Percentiles rank a stretch among this genome's conserved stretches.
Conservation (phyloP, 2,329 filamentous ascomycete genomes). For the Emmonsia crescens region DNA sequence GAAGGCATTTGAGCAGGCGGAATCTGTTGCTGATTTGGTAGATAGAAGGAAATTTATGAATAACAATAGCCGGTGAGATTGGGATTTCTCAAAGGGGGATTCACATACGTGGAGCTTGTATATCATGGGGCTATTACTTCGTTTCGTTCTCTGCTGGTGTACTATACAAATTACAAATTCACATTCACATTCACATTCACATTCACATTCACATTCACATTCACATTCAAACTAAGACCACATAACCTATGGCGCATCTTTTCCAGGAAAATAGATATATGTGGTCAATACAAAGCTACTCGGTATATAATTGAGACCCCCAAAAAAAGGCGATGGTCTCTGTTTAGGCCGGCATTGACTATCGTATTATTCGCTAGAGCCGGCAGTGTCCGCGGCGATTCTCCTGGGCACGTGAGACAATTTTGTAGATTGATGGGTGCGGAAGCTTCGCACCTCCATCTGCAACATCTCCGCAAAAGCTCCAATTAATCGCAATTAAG, state of each 20-base stretch:
- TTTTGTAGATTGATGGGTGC: neutral
- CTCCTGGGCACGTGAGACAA: neutral
- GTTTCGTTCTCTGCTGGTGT: neutral
- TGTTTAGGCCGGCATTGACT: neutral
- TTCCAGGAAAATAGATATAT: neutral
- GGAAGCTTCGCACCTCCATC: neutral
- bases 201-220: too few relatives aligned
- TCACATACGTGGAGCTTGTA: conserved; percentile 9
- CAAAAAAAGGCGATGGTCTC: neutral
- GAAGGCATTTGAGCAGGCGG: conserved; percentile 19
- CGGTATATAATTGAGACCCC: neutral
- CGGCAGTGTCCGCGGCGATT: neutral
- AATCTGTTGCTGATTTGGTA: conserved; percentile 26
- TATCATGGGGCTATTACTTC: neutral
- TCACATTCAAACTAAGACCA: too few relatives aligned
- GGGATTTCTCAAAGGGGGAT: conserved; percentile 17
- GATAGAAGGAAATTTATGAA: conserved; percentile 28
- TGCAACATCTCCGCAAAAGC: neutral
- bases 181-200: too few relatives aligned
- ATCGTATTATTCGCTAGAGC: neutral
- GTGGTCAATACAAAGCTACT: neutral
- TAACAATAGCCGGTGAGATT: conserved; percentile 25
- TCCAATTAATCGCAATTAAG: neutral
- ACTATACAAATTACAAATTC: neutral
- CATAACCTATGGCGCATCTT: too few relatives aligned